Base-by-base conservation (phyloP, 2,329 filamentous ascomycete species). In the Aspergillus sp. region DNA sequence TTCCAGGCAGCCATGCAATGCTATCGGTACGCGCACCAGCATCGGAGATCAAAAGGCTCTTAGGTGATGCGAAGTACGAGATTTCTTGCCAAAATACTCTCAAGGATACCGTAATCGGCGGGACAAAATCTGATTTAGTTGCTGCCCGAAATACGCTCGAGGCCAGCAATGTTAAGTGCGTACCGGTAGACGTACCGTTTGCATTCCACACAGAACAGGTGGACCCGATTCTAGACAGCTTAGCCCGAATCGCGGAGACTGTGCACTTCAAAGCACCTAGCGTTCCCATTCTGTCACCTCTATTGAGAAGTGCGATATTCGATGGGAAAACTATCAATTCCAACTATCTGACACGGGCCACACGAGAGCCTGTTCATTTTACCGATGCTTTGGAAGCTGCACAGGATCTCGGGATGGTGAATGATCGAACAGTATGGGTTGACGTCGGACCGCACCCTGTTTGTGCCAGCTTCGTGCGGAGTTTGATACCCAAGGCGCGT, bases 41-140 rank as follows among this genome's bases (percentile, higher is more conserved):
- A 7, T 60, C 53, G 52, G 45, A 64, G 43, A 63, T 73, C 86
- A 58, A 79, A 44, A 78, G 82, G 5, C n/a, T 30, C 4, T 2
- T 22, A 9, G 45, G 18, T 4, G 34, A 32, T 5, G 43, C 32
- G 3, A 48, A 54, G 22, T 65, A 76, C 42, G 81, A 84, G 64
- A 74, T 86, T 57, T 88, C 90, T 12, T 95, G 91, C 76, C 83
- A 91, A 70, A 96, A 96, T 64, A 86, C 88, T 0, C 86, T 87
- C 0, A 80, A 85, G 53, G 89, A 91, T 69, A 92, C 87, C 6
- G 90, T 95, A 1, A 79, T 95, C 18, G 85, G 84, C 60, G 76
- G 83, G 11, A 81, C 80, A 50, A 81, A 84, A 47, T 78, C 85
- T 39, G 80, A 88, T 58, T 84, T 89, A 49, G 78, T 83, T 57